Percentiles rank a stretch among this genome's conserved stretches.
These are phyloP conservation scores for Luffa acutangula DNA, from an alignment of 306 rosid species.

Conservation along the genomic window DNA sequence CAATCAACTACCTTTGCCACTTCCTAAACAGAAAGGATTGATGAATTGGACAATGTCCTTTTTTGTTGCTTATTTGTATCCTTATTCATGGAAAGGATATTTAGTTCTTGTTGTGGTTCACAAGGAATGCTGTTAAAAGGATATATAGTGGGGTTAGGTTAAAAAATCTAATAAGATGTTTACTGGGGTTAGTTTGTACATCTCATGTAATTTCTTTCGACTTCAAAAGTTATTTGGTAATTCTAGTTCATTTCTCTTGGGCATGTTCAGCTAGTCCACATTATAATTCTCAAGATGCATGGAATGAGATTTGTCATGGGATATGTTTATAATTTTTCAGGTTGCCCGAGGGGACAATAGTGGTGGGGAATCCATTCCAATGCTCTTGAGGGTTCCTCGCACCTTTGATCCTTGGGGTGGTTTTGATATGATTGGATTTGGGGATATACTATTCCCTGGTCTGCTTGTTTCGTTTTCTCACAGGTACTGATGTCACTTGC, in stretches of 20 bases:
- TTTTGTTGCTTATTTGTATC: not conserved
- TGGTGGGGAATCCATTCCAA: slow-evolving; percentile 91
- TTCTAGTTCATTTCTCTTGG: not conserved
- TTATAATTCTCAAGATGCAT: not conserved
- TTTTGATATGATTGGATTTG: slow-evolving; percentile 89
- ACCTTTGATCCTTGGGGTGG: slow-evolving; percentile 87
- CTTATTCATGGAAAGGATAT: not conserved
- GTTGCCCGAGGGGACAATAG: slow-evolving; percentile 79
- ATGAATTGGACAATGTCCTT: not conserved
- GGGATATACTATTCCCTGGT: slow-evolving; percentile 95
- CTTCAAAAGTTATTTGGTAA: not conserved
- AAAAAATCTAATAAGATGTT: not conserved
- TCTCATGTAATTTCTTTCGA: not conserved
- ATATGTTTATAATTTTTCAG: slow-evolving; percentile 25
- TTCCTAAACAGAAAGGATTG: not conserved
- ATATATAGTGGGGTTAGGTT: not conserved
- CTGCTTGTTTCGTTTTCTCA: slow-evolving; percentile 70
- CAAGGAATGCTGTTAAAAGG: not conserved
- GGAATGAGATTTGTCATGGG: not conserved
- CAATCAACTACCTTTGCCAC: no score
- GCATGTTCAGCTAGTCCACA: not conserved
- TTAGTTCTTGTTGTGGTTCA: not conserved
- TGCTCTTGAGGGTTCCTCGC: slow-evolving; percentile 86
- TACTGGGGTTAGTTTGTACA: not conserved
- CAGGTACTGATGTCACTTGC: slow-evolving; percentile 40